Percentiles rank a stretch among this genome's conserved stretches.
phyloP scores from a whole-genome alignment of 2,329 filamentous ascomycete species.

The Leptographium flavum region DNA sequence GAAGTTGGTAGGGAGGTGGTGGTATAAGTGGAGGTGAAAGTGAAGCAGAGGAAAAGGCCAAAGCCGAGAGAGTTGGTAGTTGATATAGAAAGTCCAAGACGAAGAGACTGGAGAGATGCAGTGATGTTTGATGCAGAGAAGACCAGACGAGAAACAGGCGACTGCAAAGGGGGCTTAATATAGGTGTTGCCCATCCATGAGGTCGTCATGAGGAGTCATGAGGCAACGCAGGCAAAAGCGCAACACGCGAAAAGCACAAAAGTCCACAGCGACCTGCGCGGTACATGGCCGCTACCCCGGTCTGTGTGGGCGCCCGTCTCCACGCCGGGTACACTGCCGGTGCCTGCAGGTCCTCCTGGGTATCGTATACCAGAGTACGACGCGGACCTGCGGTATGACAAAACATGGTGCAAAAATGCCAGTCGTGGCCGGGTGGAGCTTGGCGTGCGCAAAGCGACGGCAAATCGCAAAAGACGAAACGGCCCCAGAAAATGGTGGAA shows the following conservation, averaged over 20 bases:
- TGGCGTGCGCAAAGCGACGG: neutral
- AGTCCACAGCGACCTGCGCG: neutral
- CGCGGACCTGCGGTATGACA: neutral
- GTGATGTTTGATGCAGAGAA: neutral
- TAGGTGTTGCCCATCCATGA: neutral
- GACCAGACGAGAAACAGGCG: neutral
- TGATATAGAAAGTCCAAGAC: neutral
- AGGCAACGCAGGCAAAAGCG: neutral
- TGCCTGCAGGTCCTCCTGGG: neutral
- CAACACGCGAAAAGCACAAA: too few relatives aligned
- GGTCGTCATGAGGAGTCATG: neutral
- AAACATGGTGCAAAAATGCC: neutral
- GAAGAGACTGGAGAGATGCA: too few relatives aligned
- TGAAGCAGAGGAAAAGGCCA: too few relatives aligned
- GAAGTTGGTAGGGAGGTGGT: constrained; percentile 2
- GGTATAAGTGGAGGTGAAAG: too few relatives aligned
- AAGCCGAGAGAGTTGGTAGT: neutral
- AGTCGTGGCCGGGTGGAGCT: neutral
- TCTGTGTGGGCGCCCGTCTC: constrained; percentile 3
- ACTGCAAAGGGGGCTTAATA: constrained; percentile 3
- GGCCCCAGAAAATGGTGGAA: neutral
- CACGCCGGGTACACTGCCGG: neutral
- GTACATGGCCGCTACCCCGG: neutral
- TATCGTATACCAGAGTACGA: too few relatives aligned
- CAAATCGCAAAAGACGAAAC: neutral